Evolutionary conservation across 2,329 filamentous ascomycete species (phyloP).

Genomic region (Aspergillus hiratsukae): DNA sequence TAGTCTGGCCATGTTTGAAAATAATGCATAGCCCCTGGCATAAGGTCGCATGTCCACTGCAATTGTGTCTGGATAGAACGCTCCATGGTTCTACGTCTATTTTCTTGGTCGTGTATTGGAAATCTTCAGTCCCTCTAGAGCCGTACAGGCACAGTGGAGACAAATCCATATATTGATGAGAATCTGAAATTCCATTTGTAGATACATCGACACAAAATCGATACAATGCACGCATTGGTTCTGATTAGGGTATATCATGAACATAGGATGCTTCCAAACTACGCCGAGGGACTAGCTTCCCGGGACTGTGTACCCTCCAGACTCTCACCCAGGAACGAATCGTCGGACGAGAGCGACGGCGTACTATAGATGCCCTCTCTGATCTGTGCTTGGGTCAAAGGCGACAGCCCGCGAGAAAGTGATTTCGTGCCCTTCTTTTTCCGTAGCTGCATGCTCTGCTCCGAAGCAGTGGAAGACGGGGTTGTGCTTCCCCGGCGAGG

Average conservation of each 20-base stretch:
- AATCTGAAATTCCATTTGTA: background rate
- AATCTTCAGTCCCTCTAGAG: background rate
- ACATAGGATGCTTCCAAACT: background rate
- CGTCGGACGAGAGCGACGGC: conserved; percentile 33
- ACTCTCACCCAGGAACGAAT: conserved; percentile 23
- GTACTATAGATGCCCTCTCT: conserved; percentile 29
- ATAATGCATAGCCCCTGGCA: background rate
- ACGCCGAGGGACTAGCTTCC: background rate
- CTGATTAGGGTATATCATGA: conserved; percentile 7
- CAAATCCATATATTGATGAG: background rate
- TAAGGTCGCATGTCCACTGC: background rate
- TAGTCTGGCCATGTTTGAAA: background rate
- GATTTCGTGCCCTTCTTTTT: conserved; percentile 30
- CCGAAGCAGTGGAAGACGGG: conserved; percentile 23
- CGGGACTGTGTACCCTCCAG: conserved; percentile 20
- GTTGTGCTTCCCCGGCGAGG: conserved; percentile 34
- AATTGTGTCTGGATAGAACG: background rate
- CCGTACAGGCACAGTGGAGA: background rate
- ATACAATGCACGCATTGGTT: conserved; percentile 3
- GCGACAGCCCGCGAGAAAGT: conserved; percentile 28
- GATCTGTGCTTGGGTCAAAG: conserved; percentile 35
- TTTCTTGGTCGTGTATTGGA: background rate
- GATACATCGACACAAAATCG: conserved; percentile 6
- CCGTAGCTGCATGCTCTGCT: conserved; percentile 26
- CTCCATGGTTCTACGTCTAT: too few relatives aligned